These are phyloP conservation scores for Pharus latifolius DNA, from an alignment of 176 grass and related monocot genomes.

Conservation along the genomic window DNA sequence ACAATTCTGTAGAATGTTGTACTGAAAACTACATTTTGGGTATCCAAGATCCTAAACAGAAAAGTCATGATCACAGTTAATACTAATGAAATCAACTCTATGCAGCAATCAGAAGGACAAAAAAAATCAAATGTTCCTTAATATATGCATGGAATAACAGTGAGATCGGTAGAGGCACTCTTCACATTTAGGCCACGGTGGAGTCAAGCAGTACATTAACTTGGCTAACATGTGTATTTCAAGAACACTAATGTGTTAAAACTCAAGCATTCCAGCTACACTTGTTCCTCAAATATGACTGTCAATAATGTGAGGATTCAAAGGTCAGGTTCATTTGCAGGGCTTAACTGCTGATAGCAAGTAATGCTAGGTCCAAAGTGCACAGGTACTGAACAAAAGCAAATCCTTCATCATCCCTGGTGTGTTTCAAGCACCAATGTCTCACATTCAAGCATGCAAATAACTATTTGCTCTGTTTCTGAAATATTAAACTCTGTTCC, in stretches of 20 bases:
- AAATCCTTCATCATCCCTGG: background rate
- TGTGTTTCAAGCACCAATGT: background rate
- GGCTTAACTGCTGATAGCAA: background rate
- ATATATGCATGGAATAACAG: background rate
- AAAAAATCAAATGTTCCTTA: background rate
- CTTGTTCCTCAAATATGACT: slow-evolving; percentile 10
- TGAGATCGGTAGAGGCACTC: background rate
- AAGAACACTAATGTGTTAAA: background rate
- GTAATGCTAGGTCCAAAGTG: background rate
- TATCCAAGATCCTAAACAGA: background rate
- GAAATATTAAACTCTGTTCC: slow-evolving; percentile 2
- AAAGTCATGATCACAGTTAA: background rate
- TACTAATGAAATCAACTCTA: background rate
- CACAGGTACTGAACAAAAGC: background rate
- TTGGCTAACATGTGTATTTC: background rate
- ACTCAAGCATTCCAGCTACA: background rate
- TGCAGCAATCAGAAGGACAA: background rate
- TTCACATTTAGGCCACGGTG: background rate
- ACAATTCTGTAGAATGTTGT: background rate
- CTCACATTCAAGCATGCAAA: background rate
- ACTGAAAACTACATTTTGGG: background rate
- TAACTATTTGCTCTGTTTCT: background rate
- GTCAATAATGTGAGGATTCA: background rate
- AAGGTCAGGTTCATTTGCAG: background rate
- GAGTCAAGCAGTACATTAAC: slow-evolving; percentile 4